These are phyloP conservation scores for Ramalina intermedia DNA, from an alignment of 495 filamentous ascomycete genomes.

Conservation along the genomic window DNA sequence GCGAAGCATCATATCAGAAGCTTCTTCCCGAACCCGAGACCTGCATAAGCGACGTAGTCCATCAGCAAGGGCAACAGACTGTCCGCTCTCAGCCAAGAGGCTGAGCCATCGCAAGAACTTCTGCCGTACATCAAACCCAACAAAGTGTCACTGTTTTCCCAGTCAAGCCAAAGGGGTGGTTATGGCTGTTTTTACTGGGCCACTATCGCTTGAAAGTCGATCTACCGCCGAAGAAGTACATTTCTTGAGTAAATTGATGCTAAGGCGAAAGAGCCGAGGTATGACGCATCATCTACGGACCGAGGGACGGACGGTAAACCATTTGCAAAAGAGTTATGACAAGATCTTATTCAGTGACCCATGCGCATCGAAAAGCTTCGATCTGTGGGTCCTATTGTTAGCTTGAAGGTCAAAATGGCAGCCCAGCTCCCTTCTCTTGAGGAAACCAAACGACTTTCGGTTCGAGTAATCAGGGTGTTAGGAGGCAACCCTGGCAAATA, in stretches of 20 bases:
- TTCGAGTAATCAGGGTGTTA: conserved; percentile 56
- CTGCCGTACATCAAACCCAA: too few species aligned
- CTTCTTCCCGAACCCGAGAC: conserved; percentile 5
- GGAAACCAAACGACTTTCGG: conserved; percentile 51
- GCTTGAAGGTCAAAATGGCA: conserved; percentile 24
- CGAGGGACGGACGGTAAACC: too few species aligned
- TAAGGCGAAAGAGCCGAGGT: conserved; percentile 3
- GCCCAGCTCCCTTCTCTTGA: conserved; percentile 36
- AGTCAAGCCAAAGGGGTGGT: too few species aligned
- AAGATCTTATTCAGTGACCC: too few species aligned
- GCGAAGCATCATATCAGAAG: conserved; percentile 6
- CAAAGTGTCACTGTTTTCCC: too few species aligned
- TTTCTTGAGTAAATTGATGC: not conserved
- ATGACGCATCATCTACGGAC: not conserved
- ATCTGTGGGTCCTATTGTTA: not conserved
- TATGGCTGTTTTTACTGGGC: too few species aligned
- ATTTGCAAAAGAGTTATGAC: too few species aligned
- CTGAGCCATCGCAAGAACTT: too few species aligned
- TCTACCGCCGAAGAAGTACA: too few species aligned
- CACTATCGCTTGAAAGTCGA: too few species aligned
- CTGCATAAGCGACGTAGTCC: conserved; percentile 7
- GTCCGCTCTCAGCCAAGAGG: too few species aligned
- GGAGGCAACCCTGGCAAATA: conserved; percentile 72
- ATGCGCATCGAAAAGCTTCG: too few species aligned
- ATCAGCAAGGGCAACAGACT: not conserved